A percentile compares a stretch with the other conserved stretches of the same genome.
phyloP scores from a whole-genome alignment of 352 stramenopile genomes.

The Phytophthora colocasiae region DNA sequence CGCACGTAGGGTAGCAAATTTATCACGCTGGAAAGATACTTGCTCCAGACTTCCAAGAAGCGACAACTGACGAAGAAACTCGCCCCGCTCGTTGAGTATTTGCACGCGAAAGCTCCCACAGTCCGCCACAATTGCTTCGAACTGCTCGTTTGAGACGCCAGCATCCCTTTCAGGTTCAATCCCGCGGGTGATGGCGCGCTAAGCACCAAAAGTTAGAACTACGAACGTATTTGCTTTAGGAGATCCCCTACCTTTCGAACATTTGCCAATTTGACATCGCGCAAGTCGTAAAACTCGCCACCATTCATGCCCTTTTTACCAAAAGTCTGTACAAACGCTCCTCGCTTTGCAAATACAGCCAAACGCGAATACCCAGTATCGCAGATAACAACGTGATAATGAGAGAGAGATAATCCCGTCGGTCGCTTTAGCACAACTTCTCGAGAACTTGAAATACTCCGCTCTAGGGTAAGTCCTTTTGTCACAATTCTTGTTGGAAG shows the following conservation, averaged over 20 bases:
- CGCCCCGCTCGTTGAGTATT: conserved; percentile 66
- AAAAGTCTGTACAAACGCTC: conserved; percentile 53
- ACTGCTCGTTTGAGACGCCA: conserved; percentile 67
- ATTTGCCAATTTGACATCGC: conserved; percentile 64
- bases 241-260: conserved; percentile 57
- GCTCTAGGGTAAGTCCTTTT: conserved; percentile 31
- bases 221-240: too few species aligned
- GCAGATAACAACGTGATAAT: conserved; percentile 75
- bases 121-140: conserved; percentile 73
- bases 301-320: conserved; percentile 45
- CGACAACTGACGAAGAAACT: conserved; percentile 60
- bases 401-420: conserved; percentile 58
- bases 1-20: conserved; percentile 37
- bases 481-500: conserved; percentile 24
- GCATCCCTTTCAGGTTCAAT: conserved; percentile 32
- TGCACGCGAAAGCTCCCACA: conserved; percentile 74
- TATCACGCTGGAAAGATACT: conserved; percentile 46
- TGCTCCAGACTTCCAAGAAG: conserved; percentile 53
- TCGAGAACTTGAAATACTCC: conserved; percentile 27
- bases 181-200: conserved; percentile 57
- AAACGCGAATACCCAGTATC: conserved; percentile 64
- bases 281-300: conserved; percentile 55
- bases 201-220: not conserved
- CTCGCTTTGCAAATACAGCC: conserved; percentile 63
- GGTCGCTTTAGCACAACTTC: conserved; percentile 43